Evolutionary conservation across 768 basidiomycete genomes (phyloP).

Genomic region (Lepiota venenata): DNA sequence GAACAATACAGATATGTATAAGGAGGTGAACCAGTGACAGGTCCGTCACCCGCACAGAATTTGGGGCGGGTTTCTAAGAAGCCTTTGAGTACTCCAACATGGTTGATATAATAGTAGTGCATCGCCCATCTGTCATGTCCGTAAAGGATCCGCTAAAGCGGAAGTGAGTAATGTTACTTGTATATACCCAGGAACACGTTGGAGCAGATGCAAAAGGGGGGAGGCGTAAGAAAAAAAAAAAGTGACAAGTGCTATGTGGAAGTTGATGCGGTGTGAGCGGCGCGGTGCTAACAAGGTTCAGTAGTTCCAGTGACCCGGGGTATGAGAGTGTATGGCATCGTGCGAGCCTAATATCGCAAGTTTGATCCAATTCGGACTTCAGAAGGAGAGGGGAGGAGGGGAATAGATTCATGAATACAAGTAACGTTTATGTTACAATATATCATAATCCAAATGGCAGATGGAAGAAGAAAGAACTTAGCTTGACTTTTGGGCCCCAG

Average conservation of each 20-base stretch:
- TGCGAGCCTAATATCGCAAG: constrained; percentile 8
- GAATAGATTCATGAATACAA: background rate
- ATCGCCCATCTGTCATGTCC: background rate
- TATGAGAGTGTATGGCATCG: constrained; percentile 5
- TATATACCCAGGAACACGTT: constrained; percentile 2
- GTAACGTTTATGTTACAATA: constrained; percentile 12
- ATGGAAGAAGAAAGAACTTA: background rate
- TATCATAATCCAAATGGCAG: constrained; percentile 8
- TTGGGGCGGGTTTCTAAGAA: too few species aligned
- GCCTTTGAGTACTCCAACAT: background rate
- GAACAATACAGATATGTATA: too few species aligned
- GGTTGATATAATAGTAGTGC: too few species aligned
- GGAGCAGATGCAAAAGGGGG: background rate
- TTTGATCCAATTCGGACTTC: constrained; percentile 5
- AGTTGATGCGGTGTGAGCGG: constrained; percentile 5
- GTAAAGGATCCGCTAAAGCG: constrained; percentile 8
- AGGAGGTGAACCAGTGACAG: too few species aligned
- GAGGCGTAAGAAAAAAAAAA: background rate
- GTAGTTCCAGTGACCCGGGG: background rate
- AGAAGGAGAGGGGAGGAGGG: background rate
- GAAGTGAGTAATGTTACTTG: background rate
- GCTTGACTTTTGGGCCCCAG: constrained; percentile 10
- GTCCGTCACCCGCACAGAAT: too few species aligned
- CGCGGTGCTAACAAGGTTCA: background rate
- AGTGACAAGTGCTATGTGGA: background rate